Evolutionary conservation across 2,329 filamentous ascomycete genomes (phyloP), one percentile per base, ranked within the genome.

Genomic region (Colletotrichum eremochloae): DNA sequence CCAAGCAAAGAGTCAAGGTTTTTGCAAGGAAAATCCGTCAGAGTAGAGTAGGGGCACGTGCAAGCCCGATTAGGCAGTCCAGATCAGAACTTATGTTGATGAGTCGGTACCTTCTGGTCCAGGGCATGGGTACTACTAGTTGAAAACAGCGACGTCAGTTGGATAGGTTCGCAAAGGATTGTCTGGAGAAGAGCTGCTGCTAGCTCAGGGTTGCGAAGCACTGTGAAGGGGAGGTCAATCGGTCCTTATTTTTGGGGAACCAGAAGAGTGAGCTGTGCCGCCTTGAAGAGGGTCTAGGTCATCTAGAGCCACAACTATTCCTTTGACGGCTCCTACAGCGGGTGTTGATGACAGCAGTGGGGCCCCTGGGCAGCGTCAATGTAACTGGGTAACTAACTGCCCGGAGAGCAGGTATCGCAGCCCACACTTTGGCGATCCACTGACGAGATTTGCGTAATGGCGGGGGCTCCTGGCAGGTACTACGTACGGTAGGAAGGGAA

Each of bases 401-500:
- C 44, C 44, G 44, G 61, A 38, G 63, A 60, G 71, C 71, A 57
- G 62, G 61, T 71, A 67, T 63, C 56, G 40, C 71, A 68, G 46
- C 58, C 57, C 40, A 44, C 53, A 46, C 46, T 60, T 44, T 68
- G 53, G 63, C 64, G 60, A 74, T 68, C 63, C 60, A 55, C 63
- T 57, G 40, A 53, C 36, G 31, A 48, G 46, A 68, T 64, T 67
- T 60, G 58, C 57, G 68, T 58, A 63, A 63, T 60, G 52, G 53
- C 52, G 66, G 63, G 63, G 71, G 40, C 53, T 63, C 63, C 63
- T 72, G 38, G 57, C 55, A 72, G 52, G 57, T 67, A 60, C 63
- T 68, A 63, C 63, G 68, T 68, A 63, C 63, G 68, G 68, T 61
- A 69, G 58, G 57, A 63, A 57, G 62, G 62, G 63, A 73, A 57